Evolutionary conservation across 306 rosid genomes (phyloP), one percentile per base, ranked within the genome.

Genomic region (Pyrus communis): DNA sequence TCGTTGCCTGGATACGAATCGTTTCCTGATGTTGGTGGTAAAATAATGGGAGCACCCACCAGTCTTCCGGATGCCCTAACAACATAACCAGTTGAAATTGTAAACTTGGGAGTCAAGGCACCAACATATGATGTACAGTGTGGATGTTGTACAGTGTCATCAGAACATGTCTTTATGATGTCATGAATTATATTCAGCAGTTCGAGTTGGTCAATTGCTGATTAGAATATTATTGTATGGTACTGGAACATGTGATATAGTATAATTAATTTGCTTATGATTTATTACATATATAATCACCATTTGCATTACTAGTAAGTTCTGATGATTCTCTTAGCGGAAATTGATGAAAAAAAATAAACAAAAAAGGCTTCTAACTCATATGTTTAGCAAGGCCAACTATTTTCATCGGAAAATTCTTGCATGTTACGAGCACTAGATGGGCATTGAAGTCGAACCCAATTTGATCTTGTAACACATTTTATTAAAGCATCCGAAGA

Each of bases 11-110:
- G 76, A 46, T 67, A 23, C 77, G 96, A 91, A 23, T 80, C 51
- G 3, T 91, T 88, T 75, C 93, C 88, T 78, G 96, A 91, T 85
- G 88, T 88, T 67, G 93, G 96, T 67, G 96, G 96, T 31, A 88
- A 91, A 87, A 67, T 91, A 75, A 86, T 88, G 65, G 93, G 91
- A 71, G 71, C 91, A 43, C 80, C 84, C 31, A 87, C 88, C 63
- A 85, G 82, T 81, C 93, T 87, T 81, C 96, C 93, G 0, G 93
- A 85, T 80, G 82, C 88, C 67, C 67, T 87, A 70, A 88, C 93
- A 62, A 88, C 93, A 49, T 88, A 80, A 74, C 4, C 73, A 73
- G 55, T 42, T 66, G 51, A 31, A 31, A 71, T 23, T 5, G 42
- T 55, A 45, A 45, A 9, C 13, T 64, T 63, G 70, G 49, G 3